These are phyloP conservation scores for Coemansia sp. DNA, from an alignment of 192 early-diverging fungal species.

Conservation along the genomic window DNA sequence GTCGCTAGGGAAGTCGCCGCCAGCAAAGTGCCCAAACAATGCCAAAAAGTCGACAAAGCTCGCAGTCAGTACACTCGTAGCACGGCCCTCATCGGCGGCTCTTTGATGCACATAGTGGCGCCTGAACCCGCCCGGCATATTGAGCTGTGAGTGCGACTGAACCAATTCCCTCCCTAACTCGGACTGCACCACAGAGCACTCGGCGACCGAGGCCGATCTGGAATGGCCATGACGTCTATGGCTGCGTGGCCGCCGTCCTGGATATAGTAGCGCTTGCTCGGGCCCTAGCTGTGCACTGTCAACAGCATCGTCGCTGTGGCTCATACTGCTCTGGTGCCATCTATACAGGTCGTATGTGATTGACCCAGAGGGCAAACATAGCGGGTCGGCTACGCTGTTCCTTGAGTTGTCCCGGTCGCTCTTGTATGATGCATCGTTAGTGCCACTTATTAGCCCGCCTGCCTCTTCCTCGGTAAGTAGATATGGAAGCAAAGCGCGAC, in stretches of 20 bases:
- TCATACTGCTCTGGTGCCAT: conserved; percentile 59
- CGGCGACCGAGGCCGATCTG: conserved; percentile 22
- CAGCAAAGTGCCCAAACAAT: conserved; percentile 90
- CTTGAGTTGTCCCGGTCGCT: conserved; percentile 15
- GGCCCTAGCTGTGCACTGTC: neutral
- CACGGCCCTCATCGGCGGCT: conserved; percentile 63
- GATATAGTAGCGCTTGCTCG: neutral
- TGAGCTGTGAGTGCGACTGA: conserved; percentile 54
- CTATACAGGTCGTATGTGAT: conserved; percentile 88
- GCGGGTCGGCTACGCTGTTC: conserved; percentile 35
- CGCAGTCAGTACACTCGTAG: conserved; percentile 69
- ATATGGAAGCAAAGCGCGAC: conserved; percentile 27
- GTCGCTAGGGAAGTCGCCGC: conserved; percentile 83
- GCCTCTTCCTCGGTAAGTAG: conserved; percentile 37
- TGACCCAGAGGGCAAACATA: conserved; percentile 67
- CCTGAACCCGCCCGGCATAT: conserved; percentile 83
- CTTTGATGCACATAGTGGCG: conserved; percentile 77
- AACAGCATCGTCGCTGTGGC: conserved; percentile 27
- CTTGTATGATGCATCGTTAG: conserved; percentile 1
- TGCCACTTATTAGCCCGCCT: conserved; percentile 13
- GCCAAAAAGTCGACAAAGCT: conserved; percentile 93
- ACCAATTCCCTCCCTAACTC: conserved; percentile 58
- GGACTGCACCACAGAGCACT: conserved; percentile 10
- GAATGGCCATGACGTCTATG: conserved; percentile 18
- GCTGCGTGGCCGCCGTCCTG: neutral